Base-by-base conservation (phyloP, 805 yeast species). In the Schwanniomyces vanrijiae region DNA sequence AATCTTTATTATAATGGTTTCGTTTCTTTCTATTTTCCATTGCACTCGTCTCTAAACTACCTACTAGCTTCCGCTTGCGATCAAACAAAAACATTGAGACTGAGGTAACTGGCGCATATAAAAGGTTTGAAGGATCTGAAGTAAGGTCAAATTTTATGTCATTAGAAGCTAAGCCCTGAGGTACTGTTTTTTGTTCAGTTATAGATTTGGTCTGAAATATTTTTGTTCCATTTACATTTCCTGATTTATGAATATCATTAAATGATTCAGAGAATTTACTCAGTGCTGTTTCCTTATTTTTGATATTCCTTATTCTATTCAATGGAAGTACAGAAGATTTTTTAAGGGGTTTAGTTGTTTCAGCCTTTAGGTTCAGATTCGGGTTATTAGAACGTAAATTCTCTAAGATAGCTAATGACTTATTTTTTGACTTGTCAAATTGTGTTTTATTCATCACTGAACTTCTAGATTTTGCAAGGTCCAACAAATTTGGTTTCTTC, bases 21-120 rank as follows among this genome's bases (percentile, higher is more conserved):
- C 63, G 51, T 40, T 65, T 65, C 10, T 43, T 49, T 38, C 52
- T 52, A 25, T 51, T 52, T 31, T 50, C 55, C 13, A 29, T 28
- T 10, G 42, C 34, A 39, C 43, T 26, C 11, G 34, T 24, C n/a
- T 42, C 43, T 33, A 35, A 33, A 18, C 40, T 21, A 6, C 24
- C 40, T 4, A 38, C 37, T 14, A 19, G 40, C 18, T 25, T n/a
- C 9, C 47, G 14, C 29, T 46, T 31, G 2, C 40, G 44, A 11
- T 46, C 46, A 34, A 57, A 54, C 34, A 57, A 49, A 37, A 60
- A 55, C 9, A 45, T 14, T 8, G 65, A 56, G 1, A 59, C 24
- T 6, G 49, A 37, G n/a, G 49, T 48, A 2, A 39, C 41, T 11
- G 64, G 62, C 9, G 21, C 20, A n/a, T 45, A 16, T 25, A 44